Conservation (phyloP, 805 yeast species). For the Brettanomyces naardenensis region DNA sequence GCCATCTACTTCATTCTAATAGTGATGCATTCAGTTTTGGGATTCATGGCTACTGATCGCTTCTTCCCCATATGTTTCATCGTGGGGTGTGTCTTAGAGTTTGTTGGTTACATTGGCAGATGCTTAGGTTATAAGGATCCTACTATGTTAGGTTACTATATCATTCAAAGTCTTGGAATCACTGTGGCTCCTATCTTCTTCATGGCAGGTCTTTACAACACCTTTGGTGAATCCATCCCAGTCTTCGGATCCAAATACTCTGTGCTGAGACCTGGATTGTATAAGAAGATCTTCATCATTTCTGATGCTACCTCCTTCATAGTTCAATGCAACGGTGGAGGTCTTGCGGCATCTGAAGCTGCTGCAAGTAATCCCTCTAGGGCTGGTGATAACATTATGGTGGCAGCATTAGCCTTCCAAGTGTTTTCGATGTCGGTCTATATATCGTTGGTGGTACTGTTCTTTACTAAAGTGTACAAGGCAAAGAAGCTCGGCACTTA, state of each 20-base stretch:
- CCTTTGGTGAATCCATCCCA: constrained; percentile 52
- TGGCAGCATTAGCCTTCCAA: constrained; percentile 70
- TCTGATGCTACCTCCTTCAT: constrained; percentile 54
- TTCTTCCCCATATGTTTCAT: constrained; percentile 30
- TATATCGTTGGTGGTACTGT: constrained; percentile 36
- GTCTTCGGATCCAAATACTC: constrained; percentile 50
- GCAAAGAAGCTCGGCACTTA: constrained; percentile 3
- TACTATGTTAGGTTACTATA: constrained; percentile 28
- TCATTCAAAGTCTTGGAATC: constrained; percentile 53
- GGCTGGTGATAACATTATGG: constrained; percentile 39
- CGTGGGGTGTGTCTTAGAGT: constrained; percentile 50
- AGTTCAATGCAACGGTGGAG: constrained; percentile 70
- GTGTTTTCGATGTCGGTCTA: constrained; percentile 59
- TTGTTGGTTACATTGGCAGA: constrained; percentile 58
- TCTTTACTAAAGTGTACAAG: constrained; percentile 31
- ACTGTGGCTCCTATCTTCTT: constrained; percentile 72
- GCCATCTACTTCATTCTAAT: background rate
- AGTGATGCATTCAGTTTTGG: background rate
- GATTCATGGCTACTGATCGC: background rate
- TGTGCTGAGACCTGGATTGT: constrained; percentile 39
- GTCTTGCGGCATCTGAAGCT: constrained; percentile 43
- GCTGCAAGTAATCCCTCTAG: constrained; percentile 11
- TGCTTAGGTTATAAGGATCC: constrained; percentile 31
- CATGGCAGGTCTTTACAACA: constrained; percentile 70
- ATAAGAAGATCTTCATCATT: constrained; percentile 50